Evolutionary conservation across 352 stramenopile species (phyloP).

Genomic region (Phytophthora sansomeana): DNA sequence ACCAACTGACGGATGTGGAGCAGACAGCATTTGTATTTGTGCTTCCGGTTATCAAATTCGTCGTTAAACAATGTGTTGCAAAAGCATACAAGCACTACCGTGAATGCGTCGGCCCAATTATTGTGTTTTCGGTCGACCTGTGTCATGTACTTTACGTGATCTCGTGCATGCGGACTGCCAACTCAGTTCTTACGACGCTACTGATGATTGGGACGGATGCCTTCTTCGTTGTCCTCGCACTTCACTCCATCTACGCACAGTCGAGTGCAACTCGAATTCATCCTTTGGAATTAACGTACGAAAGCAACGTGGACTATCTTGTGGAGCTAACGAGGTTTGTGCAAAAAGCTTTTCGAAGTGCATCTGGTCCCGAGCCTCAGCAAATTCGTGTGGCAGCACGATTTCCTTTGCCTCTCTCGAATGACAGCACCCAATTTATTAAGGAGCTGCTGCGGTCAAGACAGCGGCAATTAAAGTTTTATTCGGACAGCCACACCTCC

Average conservation of each 20-base stretch:
- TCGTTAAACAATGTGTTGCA: constrained; percentile 26
- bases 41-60: constrained; percentile 20
- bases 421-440: constrained; percentile 3
- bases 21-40: constrained; percentile 19
- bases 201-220: constrained; percentile 27
- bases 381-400: not conserved
- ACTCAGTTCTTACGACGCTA: constrained; percentile 14
- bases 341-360: not conserved
- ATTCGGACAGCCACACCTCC: not conserved
- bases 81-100: constrained; percentile 10
- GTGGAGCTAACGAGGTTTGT: not conserved
- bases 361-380: not conserved
- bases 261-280: not conserved
- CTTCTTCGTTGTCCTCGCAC: constrained; percentile 8
- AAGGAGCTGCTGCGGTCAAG: not conserved
- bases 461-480: not conserved
- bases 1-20: constrained; percentile 2
- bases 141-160: constrained; percentile 39
- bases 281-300: not conserved
- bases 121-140: constrained; percentile 43
- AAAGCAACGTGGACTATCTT: not conserved
- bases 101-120: constrained; percentile 19
- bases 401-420: constrained; percentile 2
- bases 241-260: constrained; percentile 7
- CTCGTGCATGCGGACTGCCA: constrained; percentile 33